Conservation (phyloP, 192 early-diverging fungal genomes). For the Chytriomyces sp. region DNA sequence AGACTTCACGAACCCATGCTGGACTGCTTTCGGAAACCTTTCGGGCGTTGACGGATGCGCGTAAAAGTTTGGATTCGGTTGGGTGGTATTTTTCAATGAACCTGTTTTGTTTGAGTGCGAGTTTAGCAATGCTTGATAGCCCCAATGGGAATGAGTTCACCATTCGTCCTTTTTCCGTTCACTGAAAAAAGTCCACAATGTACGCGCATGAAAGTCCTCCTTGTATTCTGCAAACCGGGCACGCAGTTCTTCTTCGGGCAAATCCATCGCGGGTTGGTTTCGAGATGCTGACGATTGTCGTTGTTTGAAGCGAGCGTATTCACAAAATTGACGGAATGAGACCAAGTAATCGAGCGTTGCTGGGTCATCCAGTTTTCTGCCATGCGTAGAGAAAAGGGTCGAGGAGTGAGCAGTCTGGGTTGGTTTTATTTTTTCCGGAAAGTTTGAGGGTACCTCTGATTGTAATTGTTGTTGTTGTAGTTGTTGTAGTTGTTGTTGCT, state of each 20-base stretch:
- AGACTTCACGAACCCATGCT: slow-evolving; percentile 69
- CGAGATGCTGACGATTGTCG: not conserved
- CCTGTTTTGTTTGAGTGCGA: slow-evolving; percentile 28
- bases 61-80: slow-evolving; percentile 59
- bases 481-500: not conserved
- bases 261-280: slow-evolving; percentile 54
- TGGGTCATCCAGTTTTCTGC: slow-evolving; percentile 60
- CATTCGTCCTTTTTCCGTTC: slow-evolving; percentile 83
- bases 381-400: not conserved
- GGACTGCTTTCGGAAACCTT: slow-evolving; percentile 58
- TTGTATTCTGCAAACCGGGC: slow-evolving; percentile 82
- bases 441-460: not conserved
- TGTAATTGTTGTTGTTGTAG: not conserved
- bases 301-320: slow-evolving; percentile 26
- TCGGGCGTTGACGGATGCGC: slow-evolving; percentile 55
- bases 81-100: slow-evolving; percentile 94
- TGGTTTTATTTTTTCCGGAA: not conserved
- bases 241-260: slow-evolving; percentile 80
- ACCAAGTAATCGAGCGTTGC: slow-evolving; percentile 76
- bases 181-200: slow-evolving; percentile 75
- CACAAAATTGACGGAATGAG: slow-evolving; percentile 44
- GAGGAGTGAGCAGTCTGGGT: not conserved
- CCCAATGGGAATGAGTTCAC: slow-evolving; percentile 37
- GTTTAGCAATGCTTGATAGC: too few relatives aligned
- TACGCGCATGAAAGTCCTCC: slow-evolving; percentile 72